These are phyloP conservation scores for Barbatosphaeria neglecta DNA, from an alignment of 495 filamentous ascomycete genomes.

Conservation along the genomic window DNA sequence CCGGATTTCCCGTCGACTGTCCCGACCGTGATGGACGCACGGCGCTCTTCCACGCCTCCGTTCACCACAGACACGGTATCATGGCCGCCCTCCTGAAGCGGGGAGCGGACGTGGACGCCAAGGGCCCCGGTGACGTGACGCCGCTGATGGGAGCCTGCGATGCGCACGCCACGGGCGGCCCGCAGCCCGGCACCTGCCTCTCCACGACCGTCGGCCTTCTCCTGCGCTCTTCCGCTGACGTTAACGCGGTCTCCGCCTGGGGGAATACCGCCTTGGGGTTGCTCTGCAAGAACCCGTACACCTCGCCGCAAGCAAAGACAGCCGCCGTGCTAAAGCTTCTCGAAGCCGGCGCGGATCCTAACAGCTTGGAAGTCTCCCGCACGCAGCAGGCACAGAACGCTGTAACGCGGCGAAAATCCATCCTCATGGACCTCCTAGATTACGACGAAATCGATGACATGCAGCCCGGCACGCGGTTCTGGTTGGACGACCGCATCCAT, in stretches of 20 bases:
- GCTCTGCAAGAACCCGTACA: slow-evolving; percentile 8
- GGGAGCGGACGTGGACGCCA: slow-evolving; percentile 16
- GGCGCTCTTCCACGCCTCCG: slow-evolving; percentile 18
- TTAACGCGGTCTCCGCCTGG: slow-evolving; percentile 6
- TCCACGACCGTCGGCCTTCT: slow-evolving; percentile 6
- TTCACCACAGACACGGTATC: slow-evolving; percentile 14
- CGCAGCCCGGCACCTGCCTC: no score
- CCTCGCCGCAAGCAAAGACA: slow-evolving; percentile 1
- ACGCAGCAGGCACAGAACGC: background rate
- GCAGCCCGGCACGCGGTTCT: background rate
- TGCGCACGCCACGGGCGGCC: slow-evolving; percentile 7
- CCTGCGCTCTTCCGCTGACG: slow-evolving; percentile 7
- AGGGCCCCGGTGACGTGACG: slow-evolving; percentile 17
- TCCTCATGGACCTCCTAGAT: background rate
- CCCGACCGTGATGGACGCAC: background rate
- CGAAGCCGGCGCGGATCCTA: slow-evolving; percentile 5
- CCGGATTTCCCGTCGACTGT: background rate
- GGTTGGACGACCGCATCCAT: background rate
- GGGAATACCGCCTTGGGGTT: slow-evolving; percentile 9
- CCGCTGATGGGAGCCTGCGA: slow-evolving; percentile 18
- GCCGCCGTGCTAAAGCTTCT: slow-evolving; percentile 5
- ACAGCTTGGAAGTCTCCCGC: background rate
- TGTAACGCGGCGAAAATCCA: background rate
- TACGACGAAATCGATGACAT: background rate
- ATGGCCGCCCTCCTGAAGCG: slow-evolving; percentile 18